These are phyloP conservation scores for Penicillium waksmanii DNA, from an alignment of 495 filamentous ascomycete genomes.

Conservation along the genomic window DNA sequence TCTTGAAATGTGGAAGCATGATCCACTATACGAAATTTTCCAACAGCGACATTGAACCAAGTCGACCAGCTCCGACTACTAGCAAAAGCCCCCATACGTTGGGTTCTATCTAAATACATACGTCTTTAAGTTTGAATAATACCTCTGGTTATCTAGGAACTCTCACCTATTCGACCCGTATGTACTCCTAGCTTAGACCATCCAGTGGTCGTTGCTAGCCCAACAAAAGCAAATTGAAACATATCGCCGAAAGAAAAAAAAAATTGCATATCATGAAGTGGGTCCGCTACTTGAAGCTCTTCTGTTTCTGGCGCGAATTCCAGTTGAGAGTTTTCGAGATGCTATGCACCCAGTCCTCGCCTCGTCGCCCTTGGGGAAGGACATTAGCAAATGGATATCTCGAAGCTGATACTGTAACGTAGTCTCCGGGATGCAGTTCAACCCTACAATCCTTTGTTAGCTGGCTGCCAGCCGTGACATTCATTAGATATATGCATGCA, in stretches of 20 bases:
- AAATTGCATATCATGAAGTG: slow-evolving; percentile 1
- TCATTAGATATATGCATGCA: background rate
- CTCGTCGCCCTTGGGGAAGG: slow-evolving; percentile 69
- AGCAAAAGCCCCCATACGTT: too few relatives aligned
- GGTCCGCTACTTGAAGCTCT: slow-evolving; percentile 50
- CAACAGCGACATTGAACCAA: too few relatives aligned
- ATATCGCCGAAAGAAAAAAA: background rate
- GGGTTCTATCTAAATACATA: too few relatives aligned
- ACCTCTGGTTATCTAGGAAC: background rate
- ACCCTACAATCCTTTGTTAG: slow-evolving; percentile 48
- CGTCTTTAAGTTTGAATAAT: background rate
- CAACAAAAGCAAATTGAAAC: slow-evolving; percentile 5
- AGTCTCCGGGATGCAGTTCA: slow-evolving; percentile 87
- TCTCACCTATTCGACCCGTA: background rate
- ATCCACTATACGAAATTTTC: too few relatives aligned
- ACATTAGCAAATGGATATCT: slow-evolving; percentile 93
- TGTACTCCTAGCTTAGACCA: slow-evolving; percentile 12
- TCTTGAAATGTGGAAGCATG: too few relatives aligned
- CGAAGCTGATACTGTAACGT: slow-evolving; percentile 91
- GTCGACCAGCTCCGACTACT: too few relatives aligned
- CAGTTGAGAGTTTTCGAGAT: slow-evolving; percentile 90
- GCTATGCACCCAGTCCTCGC: slow-evolving; percentile 92
- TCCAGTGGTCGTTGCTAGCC: slow-evolving; percentile 11
- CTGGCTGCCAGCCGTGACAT: background rate
- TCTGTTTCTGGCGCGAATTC: slow-evolving; percentile 84